These are phyloP conservation scores for Hypomyces rosellus DNA, from an alignment of 2,329 filamentous ascomycete species.

Conservation along the genomic window DNA sequence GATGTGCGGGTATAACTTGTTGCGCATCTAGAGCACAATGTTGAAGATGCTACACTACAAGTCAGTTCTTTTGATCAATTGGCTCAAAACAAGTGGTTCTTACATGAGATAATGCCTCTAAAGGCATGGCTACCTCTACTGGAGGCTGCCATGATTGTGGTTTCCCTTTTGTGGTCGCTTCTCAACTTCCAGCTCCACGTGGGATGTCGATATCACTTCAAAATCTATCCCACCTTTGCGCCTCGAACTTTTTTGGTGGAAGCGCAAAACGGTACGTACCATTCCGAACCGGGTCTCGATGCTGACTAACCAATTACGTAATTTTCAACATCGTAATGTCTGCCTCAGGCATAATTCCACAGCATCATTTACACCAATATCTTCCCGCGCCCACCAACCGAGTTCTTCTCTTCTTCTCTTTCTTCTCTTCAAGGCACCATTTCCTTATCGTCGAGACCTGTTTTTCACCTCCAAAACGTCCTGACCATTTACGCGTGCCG, in stretches of 20 bases:
- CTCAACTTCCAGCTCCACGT: slow-evolving; percentile 2
- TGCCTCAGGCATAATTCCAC: slow-evolving; percentile 20
- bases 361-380: not conserved
- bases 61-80: slow-evolving; percentile 17
- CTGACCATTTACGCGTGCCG: slow-evolving; percentile 89
- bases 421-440: slow-evolving; percentile 56
- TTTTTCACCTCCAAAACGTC: slow-evolving; percentile 62
- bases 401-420: slow-evolving; percentile 25
- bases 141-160: slow-evolving; percentile 41
- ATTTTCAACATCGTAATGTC: too few relatives aligned
- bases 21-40: slow-evolving; percentile 34
- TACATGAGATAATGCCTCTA: slow-evolving; percentile 45
- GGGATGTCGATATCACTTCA: not conserved
- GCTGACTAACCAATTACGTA: too few relatives aligned
- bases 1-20: slow-evolving; percentile 22
- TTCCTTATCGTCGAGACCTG: slow-evolving; percentile 94
- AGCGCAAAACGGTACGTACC: slow-evolving; percentile 9
- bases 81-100: slow-evolving; percentile 17
- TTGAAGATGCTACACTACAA: slow-evolving; percentile 21
- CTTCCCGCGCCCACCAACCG: not conserved
- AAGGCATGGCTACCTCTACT: slow-evolving; percentile 50
- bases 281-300: too few relatives aligned
- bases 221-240: slow-evolving; percentile 5
- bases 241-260: slow-evolving; percentile 20
- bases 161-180: slow-evolving; percentile 12